Evolutionary conservation across 2,329 filamentous ascomycete genomes (phyloP), one percentile per base, ranked within the genome.

Genomic region (Monosporascus sp.): DNA sequence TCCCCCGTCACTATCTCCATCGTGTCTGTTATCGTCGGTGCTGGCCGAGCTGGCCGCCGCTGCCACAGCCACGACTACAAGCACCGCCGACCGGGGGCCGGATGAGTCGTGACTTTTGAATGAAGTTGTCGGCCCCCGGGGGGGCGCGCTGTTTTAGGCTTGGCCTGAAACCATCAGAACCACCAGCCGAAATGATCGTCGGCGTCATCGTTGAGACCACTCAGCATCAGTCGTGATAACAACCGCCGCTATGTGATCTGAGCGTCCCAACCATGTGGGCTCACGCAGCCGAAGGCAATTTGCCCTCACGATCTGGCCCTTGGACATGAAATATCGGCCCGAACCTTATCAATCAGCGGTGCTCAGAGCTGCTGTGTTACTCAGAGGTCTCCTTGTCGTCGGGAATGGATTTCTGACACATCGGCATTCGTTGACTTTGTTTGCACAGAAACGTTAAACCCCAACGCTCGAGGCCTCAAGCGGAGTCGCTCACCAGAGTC

Each of bases 401-500:
- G 31, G 31, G 31, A 35, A 14, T 35, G 31, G 31, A 35, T 35
- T 35, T 35, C 11, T 35, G 24, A 22, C 11, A 14, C 17, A 46
- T 17, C 22, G 14, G 17, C 41, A 24, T n/a, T 46, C 25, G 31
- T 31, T 46, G 43, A 46, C 20, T 49, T 51, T 64, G 48, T 61
- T 62, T 60, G 53, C 54, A 73, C 65, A 80, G 83, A 74, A 72
- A 70, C 73, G 71, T 76, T 73, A 70, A 73, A 73, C 63, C 76
- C 71, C 77, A 75, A 68, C 72, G 66, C 85, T 60, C 85, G 89
- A 70, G 88, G 88, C 63, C 75, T 86, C 64, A 95, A 95, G 77
- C 83, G 90, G 71, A 88, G 83, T 77, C 86, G 88, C 60, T 92
- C 90, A 60, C 87, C 88, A 64, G 83, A 88, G 64, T 74, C 70